phyloP scores from a whole-genome alignment of 2,329 filamentous ascomycete species.

The Diaporthe batatas region DNA sequence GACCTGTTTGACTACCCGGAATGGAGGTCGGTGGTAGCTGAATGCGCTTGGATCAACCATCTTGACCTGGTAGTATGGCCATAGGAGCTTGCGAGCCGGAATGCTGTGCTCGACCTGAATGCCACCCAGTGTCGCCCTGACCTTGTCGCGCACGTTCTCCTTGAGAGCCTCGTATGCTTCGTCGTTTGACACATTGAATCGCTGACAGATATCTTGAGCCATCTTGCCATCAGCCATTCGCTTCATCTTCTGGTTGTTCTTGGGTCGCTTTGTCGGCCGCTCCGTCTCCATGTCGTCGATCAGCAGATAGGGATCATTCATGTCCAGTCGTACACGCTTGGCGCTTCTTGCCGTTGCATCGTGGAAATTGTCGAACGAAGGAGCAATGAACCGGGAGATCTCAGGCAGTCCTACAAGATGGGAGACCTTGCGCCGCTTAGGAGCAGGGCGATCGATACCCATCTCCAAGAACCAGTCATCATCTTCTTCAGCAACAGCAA shows the following conservation, averaged over 20 bases:
- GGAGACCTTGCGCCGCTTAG: constrained; percentile 74
- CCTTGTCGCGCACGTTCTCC: constrained; percentile 96
- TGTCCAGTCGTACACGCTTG: constrained; percentile 84
- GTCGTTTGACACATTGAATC: constrained; percentile 97
- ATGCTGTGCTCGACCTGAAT: constrained; percentile 95
- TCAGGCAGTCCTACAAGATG: constrained; percentile 66
- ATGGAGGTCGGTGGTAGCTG: constrained; percentile 85
- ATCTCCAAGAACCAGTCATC: constrained; percentile 76
- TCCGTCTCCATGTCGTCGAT: constrained; percentile 81
- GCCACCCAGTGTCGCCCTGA: constrained; percentile 91
- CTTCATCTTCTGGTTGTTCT: constrained; percentile 69
- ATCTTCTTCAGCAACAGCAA: constrained; percentile 62
- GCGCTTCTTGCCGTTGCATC: constrained; percentile 78
- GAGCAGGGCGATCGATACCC: constrained; percentile 61
- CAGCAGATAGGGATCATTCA: constrained; percentile 89
- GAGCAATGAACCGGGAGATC: constrained; percentile 71
- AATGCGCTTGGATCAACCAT: constrained; percentile 77
- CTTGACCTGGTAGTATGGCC: constrained; percentile 95
- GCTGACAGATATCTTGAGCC: constrained; percentile 79
- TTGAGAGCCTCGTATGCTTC: constrained; percentile 96
- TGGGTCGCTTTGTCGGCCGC: constrained; percentile 71
- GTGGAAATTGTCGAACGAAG: constrained; percentile 86
- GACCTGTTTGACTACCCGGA: constrained; percentile 78
- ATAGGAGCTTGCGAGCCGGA: constrained; percentile 90
- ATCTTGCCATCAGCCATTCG: constrained; percentile 77